Conservation (phyloP, 371 early-diverging fungal species). For the Rhizopus microsporus region DNA sequence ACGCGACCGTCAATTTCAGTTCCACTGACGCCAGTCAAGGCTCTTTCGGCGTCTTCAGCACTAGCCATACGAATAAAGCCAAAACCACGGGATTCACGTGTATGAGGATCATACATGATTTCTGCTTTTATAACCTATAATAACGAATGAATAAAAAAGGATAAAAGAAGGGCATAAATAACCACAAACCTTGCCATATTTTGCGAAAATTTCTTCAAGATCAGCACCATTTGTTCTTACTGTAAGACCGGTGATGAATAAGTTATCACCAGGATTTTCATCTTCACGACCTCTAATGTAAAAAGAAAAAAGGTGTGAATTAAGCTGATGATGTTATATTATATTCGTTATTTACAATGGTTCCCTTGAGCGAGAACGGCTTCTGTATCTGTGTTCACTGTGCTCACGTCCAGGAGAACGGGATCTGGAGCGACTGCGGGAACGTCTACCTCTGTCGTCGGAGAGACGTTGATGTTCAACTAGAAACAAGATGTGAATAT, state of each 20-base stretch:
- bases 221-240: conserved; percentile 60
- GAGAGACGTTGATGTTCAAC: conserved; percentile 39
- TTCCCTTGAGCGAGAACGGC: conserved; percentile 52
- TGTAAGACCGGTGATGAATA: conserved; percentile 77
- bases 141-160: not conserved
- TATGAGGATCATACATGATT: conserved; percentile 82
- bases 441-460: conserved; percentile 49
- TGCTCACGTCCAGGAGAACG: conserved; percentile 50
- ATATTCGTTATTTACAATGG: conserved; percentile 26
- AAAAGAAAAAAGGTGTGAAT: not conserved
- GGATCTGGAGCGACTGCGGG: conserved; percentile 49
- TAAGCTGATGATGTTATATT: not conserved
- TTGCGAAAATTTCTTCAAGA: conserved; percentile 71
- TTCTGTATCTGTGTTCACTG: conserved; percentile 49
- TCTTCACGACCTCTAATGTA: conserved; percentile 24
- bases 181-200: conserved; percentile 70
- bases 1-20: conserved; percentile 74
- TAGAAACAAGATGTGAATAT: conserved; percentile 2
- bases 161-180: not conserved
- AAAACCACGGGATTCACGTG: conserved; percentile 82
- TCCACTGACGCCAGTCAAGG: conserved; percentile 59
- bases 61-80: conserved; percentile 81
- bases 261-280: conserved; percentile 75
- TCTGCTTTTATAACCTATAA: conserved; percentile 67
- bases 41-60: conserved; percentile 75